These are phyloP conservation scores for Exophiala mesophila DNA, from an alignment of 2,329 filamentous ascomycete species.

Conservation along the genomic window DNA sequence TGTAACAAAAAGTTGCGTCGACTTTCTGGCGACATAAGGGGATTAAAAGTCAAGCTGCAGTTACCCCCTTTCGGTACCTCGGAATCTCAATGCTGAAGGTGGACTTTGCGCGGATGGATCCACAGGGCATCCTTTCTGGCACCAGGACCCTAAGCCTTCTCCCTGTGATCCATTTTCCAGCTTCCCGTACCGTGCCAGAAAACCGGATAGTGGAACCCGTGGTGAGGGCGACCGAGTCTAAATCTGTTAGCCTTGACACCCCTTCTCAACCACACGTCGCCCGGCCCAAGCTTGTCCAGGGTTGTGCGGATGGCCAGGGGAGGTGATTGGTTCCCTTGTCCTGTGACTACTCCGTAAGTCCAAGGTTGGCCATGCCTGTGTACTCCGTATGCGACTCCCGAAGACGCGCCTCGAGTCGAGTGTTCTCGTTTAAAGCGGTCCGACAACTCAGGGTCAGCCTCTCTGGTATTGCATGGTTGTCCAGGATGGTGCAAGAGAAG, in stretches of 20 bases:
- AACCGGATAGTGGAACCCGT: constrained; percentile 20
- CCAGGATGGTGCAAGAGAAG: too few species aligned
- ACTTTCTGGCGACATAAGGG: too few species aligned
- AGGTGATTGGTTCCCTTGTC: not conserved
- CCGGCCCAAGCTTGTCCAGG: not conserved
- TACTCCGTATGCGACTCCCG: too few species aligned
- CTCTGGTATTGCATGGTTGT: too few species aligned
- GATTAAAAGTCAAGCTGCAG: constrained; percentile 6
- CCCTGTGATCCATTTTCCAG: constrained; percentile 6
- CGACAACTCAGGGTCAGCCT: too few species aligned
- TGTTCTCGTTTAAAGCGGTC: too few species aligned
- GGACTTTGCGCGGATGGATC: not conserved
- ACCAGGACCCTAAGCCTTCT: not conserved
- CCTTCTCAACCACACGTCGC: not conserved
- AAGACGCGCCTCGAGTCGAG: too few species aligned
- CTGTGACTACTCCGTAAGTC: too few species aligned
- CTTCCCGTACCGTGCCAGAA: constrained; percentile 8
- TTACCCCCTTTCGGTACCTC: constrained; percentile 17
- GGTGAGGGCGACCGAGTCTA: constrained; percentile 9
- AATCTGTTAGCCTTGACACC: constrained; percentile 3
- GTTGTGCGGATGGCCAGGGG: not conserved
- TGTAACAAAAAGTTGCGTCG: not conserved
- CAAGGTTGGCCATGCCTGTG: too few species aligned
- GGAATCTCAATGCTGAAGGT: constrained; percentile 3
- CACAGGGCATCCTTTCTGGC: not conserved